A percentile compares a stretch with the other conserved stretches of the same genome.
These are phyloP conservation scores for Neurospora sublineolata DNA, from an alignment of 495 filamentous ascomycete species.

Conservation along the genomic window DNA sequence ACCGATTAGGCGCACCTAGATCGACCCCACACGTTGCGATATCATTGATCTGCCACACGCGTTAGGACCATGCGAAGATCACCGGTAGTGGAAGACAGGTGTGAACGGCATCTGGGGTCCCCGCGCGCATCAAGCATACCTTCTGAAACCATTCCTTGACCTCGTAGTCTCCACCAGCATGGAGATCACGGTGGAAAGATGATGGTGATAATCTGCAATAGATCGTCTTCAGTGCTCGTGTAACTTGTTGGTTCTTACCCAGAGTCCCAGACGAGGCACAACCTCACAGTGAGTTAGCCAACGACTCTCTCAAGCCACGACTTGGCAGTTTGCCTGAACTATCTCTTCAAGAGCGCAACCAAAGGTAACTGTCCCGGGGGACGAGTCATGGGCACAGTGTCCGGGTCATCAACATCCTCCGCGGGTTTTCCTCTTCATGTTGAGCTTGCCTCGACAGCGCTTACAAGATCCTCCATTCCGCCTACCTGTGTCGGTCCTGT, in stretches of 20 bases:
- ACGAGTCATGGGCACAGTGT: background rate
- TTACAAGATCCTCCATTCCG: constrained; percentile 40
- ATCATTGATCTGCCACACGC: background rate
- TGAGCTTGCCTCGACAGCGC: constrained; percentile 25
- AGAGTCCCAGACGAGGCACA: background rate
- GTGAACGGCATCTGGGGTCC: background rate
- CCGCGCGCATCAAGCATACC: background rate
- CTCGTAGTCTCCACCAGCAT: background rate
- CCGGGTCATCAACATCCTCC: background rate
- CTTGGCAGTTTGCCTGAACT: background rate
- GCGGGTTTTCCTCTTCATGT: background rate
- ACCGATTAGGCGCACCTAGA: background rate
- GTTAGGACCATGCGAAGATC: background rate
- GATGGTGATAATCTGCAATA: background rate
- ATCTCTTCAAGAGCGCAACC: background rate
- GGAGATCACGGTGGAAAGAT: background rate
- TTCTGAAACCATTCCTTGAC: background rate
- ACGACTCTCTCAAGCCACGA: background rate
- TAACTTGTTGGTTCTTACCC: background rate
- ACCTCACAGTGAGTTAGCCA: background rate
- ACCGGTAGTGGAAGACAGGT: background rate
- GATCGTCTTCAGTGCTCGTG: background rate
- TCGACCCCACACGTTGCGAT: background rate
- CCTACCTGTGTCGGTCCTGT: constrained; percentile 49
- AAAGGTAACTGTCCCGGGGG: background rate